Percentiles rank a stretch among this genome's conserved stretches.
Evolutionary conservation across 805 yeast species (phyloP).

Genomic region (Hanseniaspora hatyaiensis): DNA sequence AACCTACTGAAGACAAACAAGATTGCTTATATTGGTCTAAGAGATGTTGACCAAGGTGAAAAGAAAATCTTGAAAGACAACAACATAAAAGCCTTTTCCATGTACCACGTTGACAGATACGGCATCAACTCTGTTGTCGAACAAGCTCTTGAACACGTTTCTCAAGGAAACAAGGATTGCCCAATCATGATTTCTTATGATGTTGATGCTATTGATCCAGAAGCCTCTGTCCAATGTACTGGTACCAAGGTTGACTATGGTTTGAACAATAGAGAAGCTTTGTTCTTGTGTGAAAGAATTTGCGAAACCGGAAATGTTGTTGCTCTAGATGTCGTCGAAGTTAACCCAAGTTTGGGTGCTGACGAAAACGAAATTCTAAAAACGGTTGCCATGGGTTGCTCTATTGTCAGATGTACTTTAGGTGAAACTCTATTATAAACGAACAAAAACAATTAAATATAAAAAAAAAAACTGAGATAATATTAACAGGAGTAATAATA

Average conservation of each 20-base stretch:
- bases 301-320: slow-evolving; percentile 82
- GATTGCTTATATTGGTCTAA: slow-evolving; percentile 83
- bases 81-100: slow-evolving; percentile 74
- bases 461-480: too few relatives aligned
- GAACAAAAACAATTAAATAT: too few relatives aligned
- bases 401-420: slow-evolving; percentile 83
- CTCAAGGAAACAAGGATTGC: slow-evolving; percentile 28
- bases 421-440: slow-evolving; percentile 62
- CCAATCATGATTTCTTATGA: slow-evolving; percentile 90
- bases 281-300: slow-evolving; percentile 80
- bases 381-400: slow-evolving; percentile 81
- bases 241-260: slow-evolving; percentile 98
- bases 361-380: slow-evolving; percentile 63
- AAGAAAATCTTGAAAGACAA: slow-evolving; percentile 57
- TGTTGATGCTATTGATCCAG: slow-evolving; percentile 93
- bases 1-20: slow-evolving; percentile 50
- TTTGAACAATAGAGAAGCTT: slow-evolving; percentile 82
- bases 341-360: slow-evolving; percentile 80
- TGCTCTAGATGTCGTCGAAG: slow-evolving; percentile 86
- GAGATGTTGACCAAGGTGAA: slow-evolving; percentile 87
- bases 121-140: slow-evolving; percentile 87
- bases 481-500: neutral
- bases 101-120: slow-evolving; percentile 91
- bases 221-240: slow-evolving; percentile 77
- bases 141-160: slow-evolving; percentile 72